Base-by-base conservation (phyloP, 75 land plant genomes). In the Picea glauca region DNA sequence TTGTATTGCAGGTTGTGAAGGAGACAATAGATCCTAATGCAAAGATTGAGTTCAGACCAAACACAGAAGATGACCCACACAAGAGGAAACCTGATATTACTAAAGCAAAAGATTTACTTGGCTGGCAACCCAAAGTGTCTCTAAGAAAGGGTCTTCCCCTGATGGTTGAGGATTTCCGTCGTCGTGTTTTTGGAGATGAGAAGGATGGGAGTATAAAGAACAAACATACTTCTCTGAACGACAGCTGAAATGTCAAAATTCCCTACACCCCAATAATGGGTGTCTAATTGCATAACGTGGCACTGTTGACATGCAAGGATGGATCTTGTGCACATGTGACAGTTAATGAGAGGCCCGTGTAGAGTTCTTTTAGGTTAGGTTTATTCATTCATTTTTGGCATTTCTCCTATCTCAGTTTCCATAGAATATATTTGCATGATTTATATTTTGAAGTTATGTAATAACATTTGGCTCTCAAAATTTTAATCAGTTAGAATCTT, bases 1-100 rank as follows among this genome's bases (percentile, higher is more conserved):
- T 15, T 38, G 74, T 14, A 1, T 72, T 72, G 33, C 87, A 92
- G 91, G 96, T 94, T 60, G 98, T 94, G 30, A 94, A 94, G 83
- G 89, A 94, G 58, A 91, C 93, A 57, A 91, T 94, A 13, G 98
- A 94, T 77, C 91, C 95, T 0, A 83, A 88, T 73, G 95, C 98
- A 11, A 86, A 80, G 81, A 94, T 94, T 31, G 96, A 86, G 81
- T 91, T 91, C 85, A 85, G 84, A 63, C 81, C 84, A 62, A 94
- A 94, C 87, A 94, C 98, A 6, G 90, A 78, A 62, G 98, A 94
- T 59, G 98, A 94, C 67, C 98, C 98, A 0, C 98, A 94, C 93
- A 94, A 87, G 93, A 85, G 98, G 85, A 93, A 90, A 81, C 97
- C 97, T 31, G 97, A 94, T 61, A 94, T 94, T 67, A 62, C 97